Evolutionary conservation across 2,329 filamentous ascomycete genomes (phyloP).

Genomic region (Alternaria tenuissima): DNA sequence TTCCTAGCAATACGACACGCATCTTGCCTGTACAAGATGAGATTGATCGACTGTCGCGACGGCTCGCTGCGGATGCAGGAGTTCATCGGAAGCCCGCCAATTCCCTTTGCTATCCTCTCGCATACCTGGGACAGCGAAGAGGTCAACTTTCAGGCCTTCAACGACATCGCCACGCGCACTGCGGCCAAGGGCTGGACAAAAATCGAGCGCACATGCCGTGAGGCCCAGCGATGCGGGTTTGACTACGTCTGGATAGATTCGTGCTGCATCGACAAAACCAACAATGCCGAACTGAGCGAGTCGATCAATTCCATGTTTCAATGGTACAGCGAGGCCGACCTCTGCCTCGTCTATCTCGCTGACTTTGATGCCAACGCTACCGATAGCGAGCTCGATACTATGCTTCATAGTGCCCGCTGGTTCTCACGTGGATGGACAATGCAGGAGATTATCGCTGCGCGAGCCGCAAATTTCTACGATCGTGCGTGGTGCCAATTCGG

Average conservation of each 20-base stretch:
- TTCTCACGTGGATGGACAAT: neutral
- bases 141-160: neutral
- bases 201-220: neutral
- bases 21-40: neutral
- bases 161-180: neutral
- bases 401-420: neutral
- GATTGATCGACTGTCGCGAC: neutral
- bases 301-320: neutral
- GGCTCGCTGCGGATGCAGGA: neutral
- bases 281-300: neutral
- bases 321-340: neutral
- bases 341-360: neutral
- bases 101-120: neutral
- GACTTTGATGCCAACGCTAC: neutral
- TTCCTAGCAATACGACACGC: neutral
- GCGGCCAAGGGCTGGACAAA: neutral
- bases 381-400: neutral
- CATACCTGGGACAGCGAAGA: neutral
- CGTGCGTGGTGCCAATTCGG: neutral
- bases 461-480: neutral
- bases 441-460: neutral
- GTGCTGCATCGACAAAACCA: neutral
- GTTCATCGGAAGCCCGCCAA: neutral
- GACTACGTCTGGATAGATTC: neutral
- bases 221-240: neutral